Base-by-base conservation (phyloP, 2,329 filamentous ascomycete species). In the Diaporthe helianthi region DNA sequence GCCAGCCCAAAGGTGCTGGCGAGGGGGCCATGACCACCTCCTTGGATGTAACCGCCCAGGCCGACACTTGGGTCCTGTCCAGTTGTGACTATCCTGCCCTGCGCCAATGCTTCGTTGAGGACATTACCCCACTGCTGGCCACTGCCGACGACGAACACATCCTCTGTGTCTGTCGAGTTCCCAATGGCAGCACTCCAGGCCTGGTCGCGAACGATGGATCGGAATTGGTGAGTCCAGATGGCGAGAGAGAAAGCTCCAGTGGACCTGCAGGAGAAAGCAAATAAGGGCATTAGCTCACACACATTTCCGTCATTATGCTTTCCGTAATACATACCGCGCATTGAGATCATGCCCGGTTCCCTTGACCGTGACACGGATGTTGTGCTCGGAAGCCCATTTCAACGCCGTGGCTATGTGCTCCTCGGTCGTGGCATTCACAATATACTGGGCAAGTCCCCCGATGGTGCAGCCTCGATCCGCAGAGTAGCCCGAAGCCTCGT, bases 1-100 rank as follows among this genome's bases (percentile, higher is more conserved):
- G 71, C 73, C 3, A 79, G 68, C 3, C 78, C 77, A 31, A 75
- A 74, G 0, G 68, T 65, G 10, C 71, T 72, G 0, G 75, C 75
- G 0, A 77, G 49, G 4, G 72, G 71, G 0, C 75, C 74, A 29
- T 79, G 76, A 1, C 78, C 78, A 19, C 78, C 77, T 2, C 75
- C 75, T n/a, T 75, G 72, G 17, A 76, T 74, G 26, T 72, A 74
- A 7, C 77, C 77, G 4, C 77, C 78, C 0, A 73, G 9, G 4
- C 83, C 83, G 9, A 84, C 82, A 3, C 79, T 80, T 6, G 79
- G 76, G 69, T 80, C 82, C 36, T 81, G 77, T 6, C 82, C 82
- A 12, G 79, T 79, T 4, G 84, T 78, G 19, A 82, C 76, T 19
- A 76, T 70, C 8, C 83, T 68, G 65, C 80, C 77, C 53, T 75